Conservation (phyloP, 345 rosid genomes). For the Cardamine chenopodiifolia region DNA sequence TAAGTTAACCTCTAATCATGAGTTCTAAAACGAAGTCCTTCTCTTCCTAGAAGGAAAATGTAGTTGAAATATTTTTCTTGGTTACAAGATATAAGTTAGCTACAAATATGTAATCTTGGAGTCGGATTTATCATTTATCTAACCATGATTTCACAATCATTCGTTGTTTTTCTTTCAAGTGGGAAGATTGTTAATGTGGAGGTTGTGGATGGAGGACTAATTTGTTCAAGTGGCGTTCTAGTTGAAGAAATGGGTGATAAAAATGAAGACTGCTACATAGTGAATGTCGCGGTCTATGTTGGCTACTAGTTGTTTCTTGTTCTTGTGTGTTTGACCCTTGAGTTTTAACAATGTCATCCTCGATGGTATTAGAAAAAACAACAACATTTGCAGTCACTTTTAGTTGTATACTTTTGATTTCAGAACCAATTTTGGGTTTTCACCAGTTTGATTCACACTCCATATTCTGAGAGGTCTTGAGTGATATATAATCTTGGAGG, state of each 20-base stretch:
- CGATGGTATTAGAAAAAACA: not conserved
- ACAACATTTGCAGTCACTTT: not conserved
- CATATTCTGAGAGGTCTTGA: too few relatives aligned
- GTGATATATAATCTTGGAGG: too few relatives aligned
- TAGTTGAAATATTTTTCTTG: too few relatives aligned
- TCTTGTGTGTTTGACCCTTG: not conserved
- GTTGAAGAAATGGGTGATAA: constrained; percentile 94
- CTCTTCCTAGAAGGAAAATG: too few relatives aligned
- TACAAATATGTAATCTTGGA: too few relatives aligned
- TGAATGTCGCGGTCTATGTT: constrained; percentile 81
- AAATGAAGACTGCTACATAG: constrained; percentile 85
- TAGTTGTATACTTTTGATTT: constrained; percentile 4
- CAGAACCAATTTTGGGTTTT: constrained; percentile 4
- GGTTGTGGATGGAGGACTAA: constrained; percentile 85
- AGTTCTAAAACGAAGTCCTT: not conserved
- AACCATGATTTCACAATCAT: not conserved
- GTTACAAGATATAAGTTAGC: too few relatives aligned
- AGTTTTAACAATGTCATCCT: not conserved
- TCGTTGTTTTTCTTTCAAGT: constrained; percentile 38
- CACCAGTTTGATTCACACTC: too few relatives aligned
- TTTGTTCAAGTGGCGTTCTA: constrained; percentile 78
- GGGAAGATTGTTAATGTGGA: constrained; percentile 67
- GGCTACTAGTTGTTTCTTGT: constrained; percentile 56
- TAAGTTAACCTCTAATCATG: not conserved
- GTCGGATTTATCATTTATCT: not conserved